Evolutionary conservation across 2,329 filamentous ascomycete genomes (phyloP), one percentile per base, ranked within the genome.

Genomic region (Beauveria pseudobassiana): DNA sequence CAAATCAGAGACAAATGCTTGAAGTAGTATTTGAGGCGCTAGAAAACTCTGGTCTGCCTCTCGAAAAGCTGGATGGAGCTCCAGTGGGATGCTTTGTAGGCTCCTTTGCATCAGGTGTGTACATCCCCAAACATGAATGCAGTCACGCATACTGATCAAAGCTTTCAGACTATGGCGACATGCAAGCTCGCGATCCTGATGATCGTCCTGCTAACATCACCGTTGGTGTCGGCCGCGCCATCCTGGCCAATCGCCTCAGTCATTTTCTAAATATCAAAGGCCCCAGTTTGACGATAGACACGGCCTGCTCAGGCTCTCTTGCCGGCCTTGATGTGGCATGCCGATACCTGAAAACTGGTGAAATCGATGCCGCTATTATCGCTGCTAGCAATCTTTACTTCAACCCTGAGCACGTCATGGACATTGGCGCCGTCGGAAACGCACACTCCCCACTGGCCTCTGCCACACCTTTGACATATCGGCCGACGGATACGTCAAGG

Each of bases 251-350:
- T 64, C 72, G 79, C 3, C 70, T 82, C 14, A 80, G 77, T 0
- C 77, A 80, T 64, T 75, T 74, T 55, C 78, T 78, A 64, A 75
- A 82, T 60, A 71, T 82, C 40, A 69, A 71, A 4, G 80, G 80
- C 0, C 76, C 80, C 3, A 79, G 77, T 62, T 71, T 81, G 64
- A 80, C 77, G 0, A 70, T 83, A n/a, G 80, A 83, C 55, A 82
- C 81, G 0, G 81, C 78, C 14, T 84, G 81, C 67, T 81, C 78
- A 3, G 74, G 75, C 18, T 76, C 74, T 34, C 68, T 82, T 22
- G 74, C 79, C 3, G 76, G 75, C 0, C 69, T 83, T 0, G 75
- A 82, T 64, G 69, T 77, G 16, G 80, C 79, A 12, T 65, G 61
- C 42, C 62, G 57, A 20, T 64, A 66, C 22, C 52, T 67, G 10